Conservation (phyloP, 2,329 filamentous ascomycete genomes). For the Hypocrella siamensis region DNA sequence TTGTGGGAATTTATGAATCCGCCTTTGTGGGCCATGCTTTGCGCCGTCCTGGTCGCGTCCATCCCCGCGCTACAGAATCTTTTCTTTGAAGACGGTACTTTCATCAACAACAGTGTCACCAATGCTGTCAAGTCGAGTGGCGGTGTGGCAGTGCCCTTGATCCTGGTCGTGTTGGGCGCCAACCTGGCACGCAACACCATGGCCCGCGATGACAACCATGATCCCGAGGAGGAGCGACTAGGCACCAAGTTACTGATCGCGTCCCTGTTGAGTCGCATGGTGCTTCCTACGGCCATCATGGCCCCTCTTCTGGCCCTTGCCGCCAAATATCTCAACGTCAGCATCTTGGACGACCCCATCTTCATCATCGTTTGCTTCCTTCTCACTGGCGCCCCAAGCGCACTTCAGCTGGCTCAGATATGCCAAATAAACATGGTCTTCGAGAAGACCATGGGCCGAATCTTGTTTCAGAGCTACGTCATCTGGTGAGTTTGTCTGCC, state of each 20-base stretch:
- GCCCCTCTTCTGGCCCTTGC: slow-evolving; percentile 72
- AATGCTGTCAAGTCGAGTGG: slow-evolving; percentile 74
- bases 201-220: slow-evolving; percentile 44
- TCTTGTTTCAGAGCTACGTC: slow-evolving; percentile 79
- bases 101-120: slow-evolving; percentile 85
- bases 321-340: slow-evolving; percentile 82
- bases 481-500: slow-evolving; percentile 51
- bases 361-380: slow-evolving; percentile 97
- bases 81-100: slow-evolving; percentile 81
- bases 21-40: slow-evolving; percentile 91
- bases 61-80: slow-evolving; percentile 66
- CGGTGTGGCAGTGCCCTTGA: slow-evolving; percentile 84
- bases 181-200: slow-evolving; percentile 89
- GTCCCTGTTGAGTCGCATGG: slow-evolving; percentile 76
- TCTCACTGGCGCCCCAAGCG: slow-evolving; percentile 83
- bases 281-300: slow-evolving; percentile 84
- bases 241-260: slow-evolving; percentile 71
- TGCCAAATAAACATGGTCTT: slow-evolving; percentile 97
- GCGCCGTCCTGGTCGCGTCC: slow-evolving; percentile 80
- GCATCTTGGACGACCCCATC: slow-evolving; percentile 92
- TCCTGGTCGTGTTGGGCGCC: slow-evolving; percentile 85
- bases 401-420: slow-evolving; percentile 90
- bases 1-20: slow-evolving; percentile 96
- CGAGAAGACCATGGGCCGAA: slow-evolving; percentile 81
- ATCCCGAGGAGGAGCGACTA: slow-evolving; percentile 54